Evolutionary conservation across 1,139 yeast species (phyloP).

Genomic region (Debaryomyces sp.): DNA sequence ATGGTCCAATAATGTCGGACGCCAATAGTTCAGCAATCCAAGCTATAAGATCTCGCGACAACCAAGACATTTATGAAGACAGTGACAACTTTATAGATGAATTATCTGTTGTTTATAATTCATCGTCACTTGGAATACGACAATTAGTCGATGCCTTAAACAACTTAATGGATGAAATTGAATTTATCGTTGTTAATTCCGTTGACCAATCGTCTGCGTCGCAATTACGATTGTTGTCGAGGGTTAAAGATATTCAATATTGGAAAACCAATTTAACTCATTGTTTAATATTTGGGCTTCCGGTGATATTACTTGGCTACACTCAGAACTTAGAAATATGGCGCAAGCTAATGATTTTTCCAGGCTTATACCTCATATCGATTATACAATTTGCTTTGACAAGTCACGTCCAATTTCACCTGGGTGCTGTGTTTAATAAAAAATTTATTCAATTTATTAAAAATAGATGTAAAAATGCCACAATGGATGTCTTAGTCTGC

Average conservation of each 20-base stretch:
- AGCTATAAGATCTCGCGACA: slow-evolving; percentile 16
- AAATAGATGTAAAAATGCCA: slow-evolving; percentile 68
- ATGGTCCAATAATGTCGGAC: slow-evolving; percentile 13
- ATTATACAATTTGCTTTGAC: slow-evolving; percentile 65
- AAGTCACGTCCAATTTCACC: slow-evolving; percentile 66
- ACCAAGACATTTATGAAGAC: slow-evolving; percentile 14
- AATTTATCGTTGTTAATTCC: slow-evolving; percentile 46
- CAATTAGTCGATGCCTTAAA: slow-evolving; percentile 50
- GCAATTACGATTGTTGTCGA: slow-evolving; percentile 70
- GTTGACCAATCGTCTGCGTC: slow-evolving; percentile 51
- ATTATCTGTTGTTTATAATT: slow-evolving; percentile 49
- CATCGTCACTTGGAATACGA: slow-evolving; percentile 56
- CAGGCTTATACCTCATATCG: slow-evolving; percentile 62
- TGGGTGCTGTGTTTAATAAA: slow-evolving; percentile 64
- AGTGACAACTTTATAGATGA: slow-evolving; percentile 27
- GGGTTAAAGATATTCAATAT: slow-evolving; percentile 68
- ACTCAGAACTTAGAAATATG: slow-evolving; percentile 39
- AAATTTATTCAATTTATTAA: slow-evolving; percentile 67
- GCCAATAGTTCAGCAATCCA: slow-evolving; percentile 18
- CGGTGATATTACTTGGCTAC: slow-evolving; percentile 62
- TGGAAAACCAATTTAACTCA: slow-evolving; percentile 64
- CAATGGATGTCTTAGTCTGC: slow-evolving; percentile 92
- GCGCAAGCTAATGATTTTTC: slow-evolving; percentile 33
- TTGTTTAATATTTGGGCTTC: slow-evolving; percentile 59
- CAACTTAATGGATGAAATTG: slow-evolving; percentile 25